Evolutionary conservation across 768 basidiomycete genomes (phyloP), one percentile per base, ranked within the genome.

Genomic region (Mycena olivaceomarginata): DNA sequence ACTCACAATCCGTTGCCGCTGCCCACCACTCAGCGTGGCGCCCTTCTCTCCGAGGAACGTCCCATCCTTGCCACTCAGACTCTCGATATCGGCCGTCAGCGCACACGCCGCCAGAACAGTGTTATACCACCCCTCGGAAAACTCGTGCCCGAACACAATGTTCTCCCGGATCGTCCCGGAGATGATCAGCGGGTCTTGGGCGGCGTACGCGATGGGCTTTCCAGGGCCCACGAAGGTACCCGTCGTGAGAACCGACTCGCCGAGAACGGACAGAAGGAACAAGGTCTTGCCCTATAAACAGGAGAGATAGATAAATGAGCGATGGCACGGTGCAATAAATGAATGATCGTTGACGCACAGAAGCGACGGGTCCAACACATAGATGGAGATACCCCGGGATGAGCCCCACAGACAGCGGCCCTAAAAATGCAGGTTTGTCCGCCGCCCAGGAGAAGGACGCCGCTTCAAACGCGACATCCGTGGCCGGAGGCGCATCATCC

Each of bases 1-100:
- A 67, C 66, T 5, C 16, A 74, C 93, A 16, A 93, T 85, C 68
- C 92, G 91, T 80, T 93, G 86, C 81, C 93, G 92, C 85, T 93
- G 92, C 16, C 92, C 92, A 62, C 92, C 92, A 40, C 89, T 90
- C 1, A 93, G 82, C 20, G 92, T 85, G 84, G 92, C 90, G 1
- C 92, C 92, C 57, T 90, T 88, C 82, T 93, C 92, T 11, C 92
- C 92, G 43, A 93, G 91, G 82, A 90, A 82, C n/a, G 92, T 93
- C 37, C 92, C 90, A 77, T 93, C 93, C 0, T 90, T 90, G 16
- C 87, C 79, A 0, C 37, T 20, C 65, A 75, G 43, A 1, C 60
- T 13, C 7, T 37, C 60, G 25, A 79, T 48, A 22, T 79, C 78
- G 8, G 12, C n/a, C 11, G 16, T n/a, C 11, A 79, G 62, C 1